Evolutionary conservation across 2,329 filamentous ascomycete genomes (phyloP).

Genomic region (Pseudogymnoascus destructans): DNA sequence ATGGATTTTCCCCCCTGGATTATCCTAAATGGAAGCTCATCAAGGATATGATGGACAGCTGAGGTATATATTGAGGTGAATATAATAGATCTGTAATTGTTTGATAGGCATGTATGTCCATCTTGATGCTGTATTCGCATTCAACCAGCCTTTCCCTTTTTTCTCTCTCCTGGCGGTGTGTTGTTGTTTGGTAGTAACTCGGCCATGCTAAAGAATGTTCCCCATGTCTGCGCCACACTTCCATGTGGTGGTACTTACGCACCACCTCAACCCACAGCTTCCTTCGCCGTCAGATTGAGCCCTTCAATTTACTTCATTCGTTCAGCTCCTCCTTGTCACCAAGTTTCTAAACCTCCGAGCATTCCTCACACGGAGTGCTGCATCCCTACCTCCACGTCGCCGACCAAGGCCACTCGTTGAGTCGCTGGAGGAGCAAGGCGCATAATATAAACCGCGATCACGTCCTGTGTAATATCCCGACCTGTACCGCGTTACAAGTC

Average conservation of each 20-base stretch:
- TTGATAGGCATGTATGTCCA: not conserved
- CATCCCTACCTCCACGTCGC: not conserved
- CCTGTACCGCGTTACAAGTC: constrained; percentile 3
- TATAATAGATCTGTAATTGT: not conserved
- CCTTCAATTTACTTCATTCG: not conserved
- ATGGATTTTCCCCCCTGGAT: not conserved
- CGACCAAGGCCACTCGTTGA: not conserved
- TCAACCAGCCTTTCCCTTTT: not conserved
- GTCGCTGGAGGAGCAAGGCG: not conserved
- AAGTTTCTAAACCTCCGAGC: not conserved
- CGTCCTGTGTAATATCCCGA: not conserved
- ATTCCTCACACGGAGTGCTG: not conserved
- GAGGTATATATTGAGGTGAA: not conserved
- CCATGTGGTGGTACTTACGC: constrained; percentile 1
- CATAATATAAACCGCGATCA: not conserved
- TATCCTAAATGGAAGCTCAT: constrained; percentile 3
- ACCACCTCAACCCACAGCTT: constrained; percentile 3
- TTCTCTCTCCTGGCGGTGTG: not conserved
- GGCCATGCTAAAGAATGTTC: not conserved
- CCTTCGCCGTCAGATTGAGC: not conserved
- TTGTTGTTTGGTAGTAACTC: not conserved
- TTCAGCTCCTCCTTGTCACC: not conserved
- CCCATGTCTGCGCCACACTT: constrained; percentile 3
- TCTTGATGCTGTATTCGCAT: not conserved
- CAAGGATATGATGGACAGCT: not conserved